Conservation (phyloP, 169 alveolate genomes). For the Plasmodium gonderi region DNA sequence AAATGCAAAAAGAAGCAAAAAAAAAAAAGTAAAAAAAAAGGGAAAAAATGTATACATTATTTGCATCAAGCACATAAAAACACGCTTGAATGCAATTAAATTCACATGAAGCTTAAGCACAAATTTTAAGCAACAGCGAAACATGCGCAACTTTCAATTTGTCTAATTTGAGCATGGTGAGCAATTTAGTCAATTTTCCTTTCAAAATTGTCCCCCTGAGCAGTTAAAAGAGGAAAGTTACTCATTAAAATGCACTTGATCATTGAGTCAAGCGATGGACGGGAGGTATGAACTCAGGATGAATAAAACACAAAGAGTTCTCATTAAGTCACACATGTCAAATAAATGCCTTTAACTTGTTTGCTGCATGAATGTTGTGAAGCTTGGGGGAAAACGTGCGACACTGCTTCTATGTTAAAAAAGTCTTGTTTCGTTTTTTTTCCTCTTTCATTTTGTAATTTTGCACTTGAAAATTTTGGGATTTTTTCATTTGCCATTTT, state of each 20-base stretch:
- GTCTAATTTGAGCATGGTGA: constrained; percentile 21
- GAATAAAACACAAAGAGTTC: neutral
- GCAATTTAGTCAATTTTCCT: neutral
- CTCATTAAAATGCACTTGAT: neutral
- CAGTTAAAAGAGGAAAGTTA: neutral
- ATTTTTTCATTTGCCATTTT: neutral
- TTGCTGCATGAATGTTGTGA: constrained; percentile 17
- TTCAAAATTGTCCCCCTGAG: neutral
- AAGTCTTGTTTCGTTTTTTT: constrained; percentile 15
- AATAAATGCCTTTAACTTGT: constrained; percentile 18
- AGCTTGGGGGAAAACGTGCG: neutral
- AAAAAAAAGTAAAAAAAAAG: constrained; percentile 3
- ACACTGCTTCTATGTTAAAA: neutral
- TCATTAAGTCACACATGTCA: neutral
- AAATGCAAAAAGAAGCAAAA: neutral
- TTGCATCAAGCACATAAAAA: neutral
- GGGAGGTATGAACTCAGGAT: neutral
- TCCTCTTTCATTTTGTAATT: neutral
- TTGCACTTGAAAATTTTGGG: neutral
- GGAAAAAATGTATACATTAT: neutral
- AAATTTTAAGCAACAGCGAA: neutral
- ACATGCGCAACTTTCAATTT: constrained; percentile 10
- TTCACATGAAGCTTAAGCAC: neutral
- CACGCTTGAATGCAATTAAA: too few relatives aligned
- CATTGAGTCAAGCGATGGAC: neutral